Conservation (phyloP, 2,329 filamentous ascomycete genomes). For the Microcera coccophila region DNA sequence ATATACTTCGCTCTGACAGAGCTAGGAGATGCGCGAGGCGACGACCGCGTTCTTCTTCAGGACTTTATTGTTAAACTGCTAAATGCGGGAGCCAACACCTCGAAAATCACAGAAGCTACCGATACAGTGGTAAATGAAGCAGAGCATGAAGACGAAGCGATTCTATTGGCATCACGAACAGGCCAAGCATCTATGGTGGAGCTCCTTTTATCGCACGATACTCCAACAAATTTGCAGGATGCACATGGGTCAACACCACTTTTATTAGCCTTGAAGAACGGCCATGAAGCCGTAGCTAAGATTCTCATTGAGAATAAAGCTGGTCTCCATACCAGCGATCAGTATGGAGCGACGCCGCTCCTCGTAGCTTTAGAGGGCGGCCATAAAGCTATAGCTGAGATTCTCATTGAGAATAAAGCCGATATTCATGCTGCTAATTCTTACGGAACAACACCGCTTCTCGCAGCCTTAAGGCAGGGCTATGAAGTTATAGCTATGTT, state of each 20-base stretch:
- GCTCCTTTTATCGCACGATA: not conserved
- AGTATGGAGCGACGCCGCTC: not conserved
- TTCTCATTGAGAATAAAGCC: not conserved
- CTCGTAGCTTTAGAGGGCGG: not conserved
- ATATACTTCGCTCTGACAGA: not conserved
- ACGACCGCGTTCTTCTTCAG: not conserved
- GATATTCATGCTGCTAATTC: not conserved
- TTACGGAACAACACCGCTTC: not conserved
- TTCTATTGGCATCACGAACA: not conserved
- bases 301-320: not conserved
- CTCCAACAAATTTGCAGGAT: not conserved
- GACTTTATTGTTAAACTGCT: not conserved
- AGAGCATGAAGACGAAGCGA: not conserved
- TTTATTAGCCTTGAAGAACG: not conserved
- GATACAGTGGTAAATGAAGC: not conserved
- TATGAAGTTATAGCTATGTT: too few species aligned
- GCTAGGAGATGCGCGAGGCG: not conserved
- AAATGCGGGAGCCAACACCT: not conserved
- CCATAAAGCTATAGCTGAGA: not conserved
- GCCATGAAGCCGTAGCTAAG: not conserved
- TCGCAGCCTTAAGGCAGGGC: too few species aligned
- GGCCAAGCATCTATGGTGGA: not conserved
- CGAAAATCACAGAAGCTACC: not conserved
- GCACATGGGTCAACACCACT: not conserved
- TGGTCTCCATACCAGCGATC: not conserved